A percentile compares a stretch with the other conserved stretches of the same genome.
These are phyloP conservation scores for Artemisia annua DNA, from an alignment of 129 eudicot genomes.

Conservation along the genomic window DNA sequence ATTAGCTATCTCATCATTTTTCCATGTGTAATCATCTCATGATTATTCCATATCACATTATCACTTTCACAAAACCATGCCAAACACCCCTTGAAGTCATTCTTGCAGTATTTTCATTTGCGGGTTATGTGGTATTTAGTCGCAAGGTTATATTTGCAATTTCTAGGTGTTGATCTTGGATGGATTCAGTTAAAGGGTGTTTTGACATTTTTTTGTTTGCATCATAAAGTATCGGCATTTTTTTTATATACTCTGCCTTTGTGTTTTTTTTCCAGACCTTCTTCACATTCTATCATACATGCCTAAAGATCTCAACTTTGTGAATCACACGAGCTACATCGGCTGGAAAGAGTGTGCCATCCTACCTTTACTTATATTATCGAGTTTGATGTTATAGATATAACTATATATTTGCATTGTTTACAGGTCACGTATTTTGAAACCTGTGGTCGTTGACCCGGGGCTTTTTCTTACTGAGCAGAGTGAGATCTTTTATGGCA, in stretches of 20 bases:
- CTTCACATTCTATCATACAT: constrained; percentile 85
- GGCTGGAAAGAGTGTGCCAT: constrained; percentile 93
- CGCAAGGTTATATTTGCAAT: too few species aligned
- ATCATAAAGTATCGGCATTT: too few species aligned
- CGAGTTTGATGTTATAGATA: constrained; percentile 12
- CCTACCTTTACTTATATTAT: constrained; percentile 15
- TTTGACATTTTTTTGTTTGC: too few species aligned
- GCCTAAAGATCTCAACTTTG: constrained; percentile 91
- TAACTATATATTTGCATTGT: not conserved
- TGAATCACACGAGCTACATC: constrained; percentile 91
- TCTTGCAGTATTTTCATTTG: too few species aligned
- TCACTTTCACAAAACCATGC: too few species aligned
- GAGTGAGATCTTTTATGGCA: constrained; percentile 72
- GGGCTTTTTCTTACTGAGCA: constrained; percentile 69
- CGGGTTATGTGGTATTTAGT: too few species aligned
- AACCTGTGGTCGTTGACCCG: constrained; percentile 88
- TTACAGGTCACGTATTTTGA: constrained; percentile 64
- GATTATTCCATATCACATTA: too few species aligned
- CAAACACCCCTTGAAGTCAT: too few species aligned
- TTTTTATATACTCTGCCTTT: not conserved
- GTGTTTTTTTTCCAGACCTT: constrained; percentile 63
- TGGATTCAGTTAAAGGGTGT: too few species aligned
- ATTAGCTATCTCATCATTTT: too few species aligned
- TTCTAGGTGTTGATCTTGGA: too few species aligned
- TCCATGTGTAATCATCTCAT: too few species aligned